Base-by-base conservation (phyloP, 2,329 filamentous ascomycete genomes). In the Monilinia fructigena region DNA sequence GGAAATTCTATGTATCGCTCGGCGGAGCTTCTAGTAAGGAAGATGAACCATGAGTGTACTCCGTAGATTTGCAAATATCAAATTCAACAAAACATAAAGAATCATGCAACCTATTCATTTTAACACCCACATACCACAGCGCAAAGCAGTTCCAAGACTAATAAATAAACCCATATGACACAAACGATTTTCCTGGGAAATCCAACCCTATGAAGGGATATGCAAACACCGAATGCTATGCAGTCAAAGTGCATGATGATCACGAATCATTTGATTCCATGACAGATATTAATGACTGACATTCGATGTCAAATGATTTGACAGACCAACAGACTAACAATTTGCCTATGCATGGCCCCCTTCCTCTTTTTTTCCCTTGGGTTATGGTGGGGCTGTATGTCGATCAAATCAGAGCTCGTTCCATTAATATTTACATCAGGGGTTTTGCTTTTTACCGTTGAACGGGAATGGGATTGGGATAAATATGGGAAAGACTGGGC, bases 401-500 rank as follows among this genome's bases (percentile, higher is more conserved):
- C 12, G 40, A 63, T 63, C 61, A 63, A 63, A 63, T 63, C 38
- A 63, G 40, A 42, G 52, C 28, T 55, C 40, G 52, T 55, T 42
- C 61, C 38, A 63, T 38, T 23, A 31, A 4, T 2, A 47, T n/a
- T 42, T 61, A 40, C 53, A 20, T 35, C 23, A 20, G 20, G 40
- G 61, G 58, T 26, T 40, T 45, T 45, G 3, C 55, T 58, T 45
- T 58, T 58, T 58, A 58, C 55, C 55, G 38, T 58, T 58, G 18
- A 20, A 20, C 45, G 38, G 54, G 54, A 23, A 7, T 40, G 54
- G n/a, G 11, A 23, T 20, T 23, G 23, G 55, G 40, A 45, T 45
- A 16, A 45, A 38, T 38, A 28, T 56, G 38, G 35, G 35, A 42
- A 40, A 35, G 55, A 38, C n/a, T 23, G n/a, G 4, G 11, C 31